Evolutionary conservation across 345 rosid genomes (phyloP).

Genomic region (Dipteronia sinensis): DNA sequence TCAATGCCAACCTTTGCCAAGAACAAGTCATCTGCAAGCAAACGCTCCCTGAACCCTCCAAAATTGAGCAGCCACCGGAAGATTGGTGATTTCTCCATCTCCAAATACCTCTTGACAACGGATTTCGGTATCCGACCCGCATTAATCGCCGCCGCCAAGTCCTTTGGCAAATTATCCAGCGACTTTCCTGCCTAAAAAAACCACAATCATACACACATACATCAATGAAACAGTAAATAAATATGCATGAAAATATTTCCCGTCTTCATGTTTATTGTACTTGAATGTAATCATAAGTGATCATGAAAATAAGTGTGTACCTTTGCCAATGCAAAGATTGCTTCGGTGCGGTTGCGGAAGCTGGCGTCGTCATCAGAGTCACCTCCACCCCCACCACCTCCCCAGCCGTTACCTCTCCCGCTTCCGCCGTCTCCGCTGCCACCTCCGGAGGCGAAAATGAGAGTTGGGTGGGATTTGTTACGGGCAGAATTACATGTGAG

Average conservation of each 20-base stretch:
- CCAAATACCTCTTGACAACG: conserved; percentile 49
- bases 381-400: conserved; percentile 14
- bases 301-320: conserved; percentile 13
- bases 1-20: conserved; percentile 69
- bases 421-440: conserved; percentile 29
- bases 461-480: conserved; percentile 7
- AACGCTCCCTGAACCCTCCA: conserved; percentile 67
- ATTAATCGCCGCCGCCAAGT: conserved; percentile 57
- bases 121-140: conserved; percentile 57
- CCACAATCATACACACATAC: conserved; percentile 3
- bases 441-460: conserved; percentile 33
- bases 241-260: neutral
- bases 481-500: conserved; percentile 10
- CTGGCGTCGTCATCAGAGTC: conserved; percentile 34
- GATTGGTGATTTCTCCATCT: conserved; percentile 54
- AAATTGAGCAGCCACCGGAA: conserved; percentile 62
- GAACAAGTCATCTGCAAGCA: conserved; percentile 74
- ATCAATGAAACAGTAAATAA: neutral
- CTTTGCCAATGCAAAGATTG: conserved; percentile 50
- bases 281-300: too few relatives aligned
- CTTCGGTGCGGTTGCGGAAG: conserved; percentile 45
- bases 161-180: conserved; percentile 59
- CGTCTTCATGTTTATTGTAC: neutral
- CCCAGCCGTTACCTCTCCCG: conserved; percentile 22
- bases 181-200: conserved; percentile 45